phyloP scores from a whole-genome alignment of 345 rosid genomes.

The Corchorus olitorius region DNA sequence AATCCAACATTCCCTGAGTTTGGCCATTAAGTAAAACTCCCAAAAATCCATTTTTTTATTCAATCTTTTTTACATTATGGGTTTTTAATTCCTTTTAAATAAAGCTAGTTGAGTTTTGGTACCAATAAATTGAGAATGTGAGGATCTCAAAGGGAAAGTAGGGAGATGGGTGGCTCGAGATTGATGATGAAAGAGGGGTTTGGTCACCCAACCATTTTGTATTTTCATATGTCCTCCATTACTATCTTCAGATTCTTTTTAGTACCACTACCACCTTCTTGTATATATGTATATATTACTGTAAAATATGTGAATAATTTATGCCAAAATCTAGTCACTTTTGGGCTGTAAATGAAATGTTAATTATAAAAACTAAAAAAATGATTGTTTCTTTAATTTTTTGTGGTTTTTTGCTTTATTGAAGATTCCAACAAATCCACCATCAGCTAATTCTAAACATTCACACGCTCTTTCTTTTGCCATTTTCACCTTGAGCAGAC shows the following conservation, averaged over 20 bases:
- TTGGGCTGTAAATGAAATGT: background rate
- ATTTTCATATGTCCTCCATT: background rate
- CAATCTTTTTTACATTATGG: too few species aligned
- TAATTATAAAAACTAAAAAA: background rate
- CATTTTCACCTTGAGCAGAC: conserved; percentile 5
- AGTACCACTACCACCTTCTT: too few species aligned
- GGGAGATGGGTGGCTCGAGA: background rate
- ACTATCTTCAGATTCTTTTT: too few species aligned
- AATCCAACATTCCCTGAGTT: conserved; percentile 47
- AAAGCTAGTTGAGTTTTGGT: background rate
- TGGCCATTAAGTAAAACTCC: conserved; percentile 44
- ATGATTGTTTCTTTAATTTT: background rate
- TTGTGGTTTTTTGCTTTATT: background rate
- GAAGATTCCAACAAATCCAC: conserved; percentile 2
- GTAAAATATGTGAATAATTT: background rate
- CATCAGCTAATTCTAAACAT: background rate
- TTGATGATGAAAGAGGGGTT: background rate
- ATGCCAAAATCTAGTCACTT: background rate
- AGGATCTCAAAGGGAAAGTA: background rate
- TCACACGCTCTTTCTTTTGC: background rate
- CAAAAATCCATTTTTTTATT: conserved; percentile 13
- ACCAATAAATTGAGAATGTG: background rate
- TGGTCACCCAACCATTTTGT: conserved; percentile 1
- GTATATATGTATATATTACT: background rate
- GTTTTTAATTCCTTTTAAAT: too few species aligned